Base-by-base conservation (phyloP, 768 basidiomycete genomes). In the Panaeolus papilionaceus region DNA sequence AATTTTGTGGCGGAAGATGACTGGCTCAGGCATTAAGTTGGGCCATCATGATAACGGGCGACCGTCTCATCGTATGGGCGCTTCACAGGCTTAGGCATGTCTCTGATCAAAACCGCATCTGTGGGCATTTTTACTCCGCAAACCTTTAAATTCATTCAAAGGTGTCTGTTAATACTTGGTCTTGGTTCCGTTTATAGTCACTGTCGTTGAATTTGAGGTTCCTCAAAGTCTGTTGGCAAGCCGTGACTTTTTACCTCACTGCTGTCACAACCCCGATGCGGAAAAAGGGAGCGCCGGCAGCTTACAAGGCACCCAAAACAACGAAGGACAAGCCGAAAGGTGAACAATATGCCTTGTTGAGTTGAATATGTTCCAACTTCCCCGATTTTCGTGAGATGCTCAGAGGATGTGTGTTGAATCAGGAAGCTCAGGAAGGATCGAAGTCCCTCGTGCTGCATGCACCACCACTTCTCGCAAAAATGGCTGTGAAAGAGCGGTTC, bases 231-330 rank as follows among this genome's bases (percentile, higher is more conserved):
- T 18, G 8, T 20, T 47, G 45, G 33, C 26, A 28, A 33, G 14
- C 8, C 4, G 26, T 58, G 26, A 28, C 54, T 12, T 33, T 28
- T 33, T 12, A 28, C 54, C 54, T 58, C 8, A 10, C 42, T 58
- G 54, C 54, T 28, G 54, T 58, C 28, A 58, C 33, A 28, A 28
- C n/a, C 54, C 54, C 54, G 33, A 58, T 58, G 26, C 54, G 54
- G 54, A 28, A 58, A 58, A 58, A 58, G 33, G 47, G 54, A 58
- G 54, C 54, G 54, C 54, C 54, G 33, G 33, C 5, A 33, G 5
- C 33, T 33, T 33, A 37, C 54, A 58, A 58, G 26, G 11, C 54
- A 28, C 26, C 54, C 26, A 37, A 28, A 58, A 58, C 14, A 33
- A 44, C 42, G 20, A 33, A 11, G 7, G 58, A 16, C 12, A 62